A percentile compares a stretch with the other conserved stretches of the same genome.
Conservation (phyloP, 208 protist genomes). For the Leptomonas seymouri region DNA sequence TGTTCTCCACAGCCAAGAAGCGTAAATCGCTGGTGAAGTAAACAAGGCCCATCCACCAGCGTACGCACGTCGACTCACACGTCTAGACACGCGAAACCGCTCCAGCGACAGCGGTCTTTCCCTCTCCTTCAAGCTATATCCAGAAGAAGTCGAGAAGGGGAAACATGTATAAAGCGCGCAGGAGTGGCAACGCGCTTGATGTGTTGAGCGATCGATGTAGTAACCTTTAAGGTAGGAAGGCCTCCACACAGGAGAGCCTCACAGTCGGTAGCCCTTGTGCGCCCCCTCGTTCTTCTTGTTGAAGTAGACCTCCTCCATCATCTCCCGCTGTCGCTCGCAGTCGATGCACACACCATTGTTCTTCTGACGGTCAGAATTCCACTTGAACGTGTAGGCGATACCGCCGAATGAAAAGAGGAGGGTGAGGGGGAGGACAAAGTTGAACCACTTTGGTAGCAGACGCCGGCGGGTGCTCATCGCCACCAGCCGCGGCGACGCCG, state of each 20-base stretch:
- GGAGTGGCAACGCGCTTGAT: no score
- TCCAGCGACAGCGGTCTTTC: no score
- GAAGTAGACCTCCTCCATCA: conserved; percentile 85
- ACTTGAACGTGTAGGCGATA: conserved; percentile 73
- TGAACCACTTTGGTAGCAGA: conserved; percentile 13
- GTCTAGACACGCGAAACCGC: no score
- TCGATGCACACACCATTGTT: conserved; percentile 76
- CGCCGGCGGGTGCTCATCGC: conserved; percentile 18
- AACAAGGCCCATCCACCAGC: no score
- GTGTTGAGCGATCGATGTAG: no score
- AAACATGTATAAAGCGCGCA: no score
- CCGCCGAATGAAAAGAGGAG: conserved; percentile 64
- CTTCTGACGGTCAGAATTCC: conserved; percentile 69
- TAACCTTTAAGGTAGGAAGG: no score
- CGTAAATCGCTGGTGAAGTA: no score
- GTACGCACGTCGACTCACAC: no score
- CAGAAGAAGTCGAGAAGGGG: no score
- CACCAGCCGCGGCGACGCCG: conserved; percentile 34
- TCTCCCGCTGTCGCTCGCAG: conserved; percentile 82
- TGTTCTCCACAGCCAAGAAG: no score
- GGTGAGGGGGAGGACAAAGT: conserved; percentile 56
- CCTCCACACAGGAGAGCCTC: not conserved
- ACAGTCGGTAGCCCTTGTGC: conserved; percentile 66
- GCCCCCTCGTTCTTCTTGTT: conserved; percentile 46
- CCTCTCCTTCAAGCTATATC: no score